Conservation (phyloP, 2,329 filamentous ascomycete genomes). For the Penicillium sp. region DNA sequence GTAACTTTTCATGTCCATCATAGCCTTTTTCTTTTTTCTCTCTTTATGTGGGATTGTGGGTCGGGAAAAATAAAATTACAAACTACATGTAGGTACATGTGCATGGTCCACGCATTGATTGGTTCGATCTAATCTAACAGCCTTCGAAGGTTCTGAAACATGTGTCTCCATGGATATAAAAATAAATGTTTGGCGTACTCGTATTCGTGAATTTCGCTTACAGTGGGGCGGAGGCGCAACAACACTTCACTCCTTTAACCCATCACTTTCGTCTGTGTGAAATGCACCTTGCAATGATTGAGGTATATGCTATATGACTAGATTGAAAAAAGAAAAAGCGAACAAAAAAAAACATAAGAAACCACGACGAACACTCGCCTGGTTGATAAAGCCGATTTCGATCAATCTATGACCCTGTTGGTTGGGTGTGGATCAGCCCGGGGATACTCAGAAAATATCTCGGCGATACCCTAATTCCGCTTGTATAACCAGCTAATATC, state of each 20-base stretch:
- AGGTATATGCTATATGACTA: not conserved
- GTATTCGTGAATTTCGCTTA: not conserved
- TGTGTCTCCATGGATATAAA: no score
- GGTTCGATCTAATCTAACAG: not conserved
- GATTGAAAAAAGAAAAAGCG: not conserved
- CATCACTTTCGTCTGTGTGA: not conserved
- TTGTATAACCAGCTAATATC: no score
- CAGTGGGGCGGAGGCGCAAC: not conserved
- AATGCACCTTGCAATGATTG: not conserved
- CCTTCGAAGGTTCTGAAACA: not conserved
- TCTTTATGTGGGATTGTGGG: not conserved
- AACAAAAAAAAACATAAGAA: not conserved
- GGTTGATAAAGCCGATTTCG: not conserved
- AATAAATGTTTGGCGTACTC: not conserved
- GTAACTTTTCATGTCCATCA: no score
- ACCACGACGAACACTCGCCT: not conserved
- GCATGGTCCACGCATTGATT: not conserved
- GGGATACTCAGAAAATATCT: no score
- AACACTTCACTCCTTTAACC: not conserved
- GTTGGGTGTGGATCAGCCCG: not conserved
- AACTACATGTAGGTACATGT: not conserved
- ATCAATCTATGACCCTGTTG: not conserved
- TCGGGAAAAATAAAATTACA: not conserved
- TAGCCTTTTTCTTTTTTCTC: not conserved
- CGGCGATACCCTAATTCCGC: no score